Conservation (phyloP, 2,329 filamentous ascomycete species). For the Keithomyces neogunnii region DNA sequence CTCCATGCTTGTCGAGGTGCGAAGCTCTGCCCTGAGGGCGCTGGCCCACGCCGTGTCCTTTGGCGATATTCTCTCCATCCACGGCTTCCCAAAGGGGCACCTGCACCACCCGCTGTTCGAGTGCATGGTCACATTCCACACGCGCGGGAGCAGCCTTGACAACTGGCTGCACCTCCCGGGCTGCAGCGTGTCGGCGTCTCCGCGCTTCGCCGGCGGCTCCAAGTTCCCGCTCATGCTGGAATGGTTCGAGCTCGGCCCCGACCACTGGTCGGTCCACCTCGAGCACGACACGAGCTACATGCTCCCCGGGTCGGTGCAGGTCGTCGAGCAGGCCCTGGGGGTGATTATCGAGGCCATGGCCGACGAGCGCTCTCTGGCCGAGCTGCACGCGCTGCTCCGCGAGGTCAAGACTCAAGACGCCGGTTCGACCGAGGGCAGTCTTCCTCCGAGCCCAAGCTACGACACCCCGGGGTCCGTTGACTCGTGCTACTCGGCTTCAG, state of each 20-base stretch:
- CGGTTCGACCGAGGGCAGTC: neutral
- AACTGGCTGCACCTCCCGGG: constrained; percentile 3
- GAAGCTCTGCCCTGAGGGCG: neutral
- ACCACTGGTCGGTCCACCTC: constrained; percentile 5
- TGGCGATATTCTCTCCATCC: neutral
- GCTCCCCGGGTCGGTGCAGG: neutral
- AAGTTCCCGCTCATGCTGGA: constrained; percentile 7
- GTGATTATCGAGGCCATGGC: neutral
- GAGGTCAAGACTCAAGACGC: neutral
- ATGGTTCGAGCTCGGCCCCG: constrained; percentile 4
- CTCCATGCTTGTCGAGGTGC: neutral
- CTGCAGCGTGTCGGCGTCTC: neutral
- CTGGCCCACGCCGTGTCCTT: constrained; percentile 3
- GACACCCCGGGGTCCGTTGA: neutral
- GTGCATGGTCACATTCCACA: constrained; percentile 8
- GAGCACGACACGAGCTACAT: constrained; percentile 5
- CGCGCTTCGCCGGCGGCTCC: constrained; percentile 4
- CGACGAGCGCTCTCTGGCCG: neutral
- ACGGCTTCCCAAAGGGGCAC: neutral
- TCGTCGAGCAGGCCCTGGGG: constrained; percentile 2
- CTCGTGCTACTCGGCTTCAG: neutral
- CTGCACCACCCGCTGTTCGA: constrained; percentile 6
- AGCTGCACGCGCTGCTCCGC: neutral
- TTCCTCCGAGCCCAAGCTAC: neutral
- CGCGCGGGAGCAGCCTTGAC: neutral